These are phyloP conservation scores for Betula pendula DNA, from an alignment of 306 rosid genomes.

Conservation along the genomic window DNA sequence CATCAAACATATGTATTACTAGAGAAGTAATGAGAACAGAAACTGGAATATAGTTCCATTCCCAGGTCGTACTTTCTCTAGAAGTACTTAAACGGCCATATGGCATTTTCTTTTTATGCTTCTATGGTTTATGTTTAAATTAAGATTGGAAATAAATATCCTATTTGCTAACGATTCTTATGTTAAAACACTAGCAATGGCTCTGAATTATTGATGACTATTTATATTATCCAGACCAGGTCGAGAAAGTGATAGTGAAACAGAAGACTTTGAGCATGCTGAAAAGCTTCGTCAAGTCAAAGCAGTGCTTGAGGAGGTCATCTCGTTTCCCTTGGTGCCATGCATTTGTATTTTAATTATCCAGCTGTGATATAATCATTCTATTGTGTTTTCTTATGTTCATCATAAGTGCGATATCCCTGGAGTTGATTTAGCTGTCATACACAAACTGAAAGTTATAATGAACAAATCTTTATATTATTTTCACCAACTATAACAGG, in stretches of 20 bases:
- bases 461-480: background rate
- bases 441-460: background rate
- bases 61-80: background rate
- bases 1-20: background rate
- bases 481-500: background rate
- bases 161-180: conserved; percentile 16
- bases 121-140: conserved; percentile 9
- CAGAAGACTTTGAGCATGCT: conserved; percentile 95
- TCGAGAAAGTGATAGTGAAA: conserved; percentile 87
- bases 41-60: background rate
- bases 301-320: conserved; percentile 99
- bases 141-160: conserved; percentile 13
- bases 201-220: conserved; percentile 24
- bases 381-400: conserved; percentile 23
- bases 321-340: conserved; percentile 13
- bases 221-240: conserved; percentile 62
- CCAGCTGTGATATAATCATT: background rate
- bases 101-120: background rate
- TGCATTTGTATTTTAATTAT: background rate
- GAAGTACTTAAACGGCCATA: background rate
- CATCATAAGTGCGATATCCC: background rate
- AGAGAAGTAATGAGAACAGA: background rate
- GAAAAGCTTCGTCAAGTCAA: conserved; percentile 99
- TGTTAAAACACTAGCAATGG: conserved; percentile 11
- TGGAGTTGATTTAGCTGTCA: conserved; percentile 13